These are phyloP conservation scores for Blastobotrys terrestris DNA, from an alignment of 805 yeast genomes.

Conservation along the genomic window DNA sequence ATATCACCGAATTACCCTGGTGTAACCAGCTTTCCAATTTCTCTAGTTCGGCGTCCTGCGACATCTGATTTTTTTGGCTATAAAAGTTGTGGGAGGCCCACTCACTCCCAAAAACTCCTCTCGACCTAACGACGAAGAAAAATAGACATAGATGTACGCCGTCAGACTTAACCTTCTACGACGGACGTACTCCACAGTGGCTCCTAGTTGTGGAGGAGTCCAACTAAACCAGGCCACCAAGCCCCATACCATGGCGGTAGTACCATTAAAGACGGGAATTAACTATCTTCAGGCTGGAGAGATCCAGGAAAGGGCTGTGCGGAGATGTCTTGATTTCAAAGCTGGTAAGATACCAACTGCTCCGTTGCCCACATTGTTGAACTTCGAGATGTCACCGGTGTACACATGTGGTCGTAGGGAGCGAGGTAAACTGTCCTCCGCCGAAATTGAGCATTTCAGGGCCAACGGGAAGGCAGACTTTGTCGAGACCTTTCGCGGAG, in stretches of 20 bases:
- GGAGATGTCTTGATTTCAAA: conserved; percentile 21
- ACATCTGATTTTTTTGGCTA: background rate
- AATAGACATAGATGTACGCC: background rate
- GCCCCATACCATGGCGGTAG: background rate
- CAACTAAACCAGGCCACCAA: conserved; percentile 10
- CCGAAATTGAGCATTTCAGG: conserved; percentile 24
- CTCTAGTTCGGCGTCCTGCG: background rate
- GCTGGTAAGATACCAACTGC: conserved; percentile 3
- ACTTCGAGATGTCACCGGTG: conserved; percentile 80
- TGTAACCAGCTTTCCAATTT: conserved; percentile 10
- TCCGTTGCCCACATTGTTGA: conserved; percentile 62
- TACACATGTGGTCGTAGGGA: conserved; percentile 92
- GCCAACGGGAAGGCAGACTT: conserved; percentile 42
- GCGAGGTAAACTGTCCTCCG: conserved; percentile 40
- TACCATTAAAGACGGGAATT: conserved; percentile 7
- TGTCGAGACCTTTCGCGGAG: conserved; percentile 84
- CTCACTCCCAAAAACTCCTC: background rate
- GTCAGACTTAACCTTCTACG: background rate
- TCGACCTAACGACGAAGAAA: background rate
- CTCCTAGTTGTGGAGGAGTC: background rate
- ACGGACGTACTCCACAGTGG: background rate
- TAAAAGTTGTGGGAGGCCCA: background rate
- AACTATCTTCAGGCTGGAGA: conserved; percentile 18
- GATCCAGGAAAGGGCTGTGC: conserved; percentile 18
- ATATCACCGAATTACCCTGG: conserved; percentile 14